Evolutionary conservation across 176 grass and related monocot species (phyloP).

Genomic region (Chloris gayana): DNA sequence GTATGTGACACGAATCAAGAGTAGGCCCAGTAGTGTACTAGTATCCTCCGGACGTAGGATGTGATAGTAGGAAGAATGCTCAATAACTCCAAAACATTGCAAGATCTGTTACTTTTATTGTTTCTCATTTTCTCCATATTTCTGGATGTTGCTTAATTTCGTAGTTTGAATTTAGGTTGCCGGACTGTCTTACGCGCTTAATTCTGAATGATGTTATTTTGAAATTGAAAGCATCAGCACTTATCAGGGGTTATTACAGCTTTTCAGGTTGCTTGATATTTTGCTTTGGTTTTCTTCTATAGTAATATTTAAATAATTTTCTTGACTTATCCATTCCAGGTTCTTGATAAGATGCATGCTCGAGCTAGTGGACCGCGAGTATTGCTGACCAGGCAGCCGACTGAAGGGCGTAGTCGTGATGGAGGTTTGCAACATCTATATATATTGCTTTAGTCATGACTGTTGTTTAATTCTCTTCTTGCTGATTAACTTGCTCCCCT

Average conservation of each 20-base stretch:
- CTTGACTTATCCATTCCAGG: constrained; percentile 45
- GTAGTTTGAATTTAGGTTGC: neutral
- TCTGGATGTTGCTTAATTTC: neutral
- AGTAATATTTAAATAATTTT: constrained; percentile 26
- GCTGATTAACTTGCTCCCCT: constrained; percentile 3
- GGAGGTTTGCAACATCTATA: constrained; percentile 65
- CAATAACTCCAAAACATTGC: neutral
- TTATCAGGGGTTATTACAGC: neutral
- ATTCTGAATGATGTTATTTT: neutral
- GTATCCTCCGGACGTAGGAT: neutral
- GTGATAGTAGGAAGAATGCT: neutral
- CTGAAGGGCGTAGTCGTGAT: constrained; percentile 90
- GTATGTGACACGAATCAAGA: too few relatives aligned
- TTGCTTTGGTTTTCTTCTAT: neutral
- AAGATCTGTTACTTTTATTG: neutral
- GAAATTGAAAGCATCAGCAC: neutral
- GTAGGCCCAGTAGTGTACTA: too few relatives aligned
- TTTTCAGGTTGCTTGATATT: constrained; percentile 9
- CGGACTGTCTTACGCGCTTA: neutral
- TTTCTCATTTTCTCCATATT: neutral
- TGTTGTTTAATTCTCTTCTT: neutral
- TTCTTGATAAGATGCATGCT: constrained; percentile 99
- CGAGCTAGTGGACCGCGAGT: constrained; percentile 84
- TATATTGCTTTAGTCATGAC: constrained; percentile 15
- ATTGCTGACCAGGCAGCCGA: constrained; percentile 80